A percentile compares a stretch with the other conserved stretches of the same genome.
Conservation (phyloP, 768 basidiomycete species). For the Panaeolus cyanescens region DNA sequence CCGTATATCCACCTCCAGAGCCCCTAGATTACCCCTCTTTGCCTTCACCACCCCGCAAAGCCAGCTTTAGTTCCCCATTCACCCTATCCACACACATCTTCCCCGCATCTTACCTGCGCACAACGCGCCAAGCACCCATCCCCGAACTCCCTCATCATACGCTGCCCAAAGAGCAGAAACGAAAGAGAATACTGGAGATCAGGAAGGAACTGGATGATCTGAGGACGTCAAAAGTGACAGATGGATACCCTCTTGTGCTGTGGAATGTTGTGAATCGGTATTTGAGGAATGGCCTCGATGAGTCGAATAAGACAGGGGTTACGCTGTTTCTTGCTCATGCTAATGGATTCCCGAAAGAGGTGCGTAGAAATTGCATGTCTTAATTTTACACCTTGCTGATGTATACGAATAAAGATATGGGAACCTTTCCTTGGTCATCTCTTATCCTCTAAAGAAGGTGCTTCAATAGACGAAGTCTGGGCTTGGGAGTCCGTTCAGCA, state of each 20-base stretch:
- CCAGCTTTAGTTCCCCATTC: conserved; percentile 36
- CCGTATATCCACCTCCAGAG: conserved; percentile 40
- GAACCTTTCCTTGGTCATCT: conserved; percentile 65
- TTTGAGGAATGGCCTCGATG: conserved; percentile 36
- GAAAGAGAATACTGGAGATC: conserved; percentile 23
- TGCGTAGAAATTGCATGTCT: conserved; percentile 26
- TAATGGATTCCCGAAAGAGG: conserved; percentile 90
- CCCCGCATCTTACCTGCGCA: conserved; percentile 54
- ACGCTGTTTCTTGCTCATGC: conserved; percentile 83
- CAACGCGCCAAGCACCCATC: conserved; percentile 40
- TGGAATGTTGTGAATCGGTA: conserved; percentile 81
- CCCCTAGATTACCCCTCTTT: conserved; percentile 34
- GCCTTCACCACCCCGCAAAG: conserved; percentile 39
- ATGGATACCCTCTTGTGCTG: conserved; percentile 45
- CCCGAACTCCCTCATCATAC: conserved; percentile 30
- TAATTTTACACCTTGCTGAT: background rate
- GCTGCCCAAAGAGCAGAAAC: conserved; percentile 39
- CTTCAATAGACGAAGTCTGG: conserved; percentile 69
- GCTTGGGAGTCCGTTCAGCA: conserved; percentile 82
- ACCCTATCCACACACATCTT: conserved; percentile 55
- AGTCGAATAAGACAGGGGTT: conserved; percentile 39
- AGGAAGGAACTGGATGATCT: conserved; percentile 25
- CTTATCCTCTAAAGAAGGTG: conserved; percentile 40
- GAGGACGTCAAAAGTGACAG: conserved; percentile 32
- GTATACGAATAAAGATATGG: conserved; percentile 59